Percentiles rank a stretch among this genome's conserved stretches.
phyloP scores from a whole-genome alignment of 75 land plant species.

The Cupressus sempervirens region DNA sequence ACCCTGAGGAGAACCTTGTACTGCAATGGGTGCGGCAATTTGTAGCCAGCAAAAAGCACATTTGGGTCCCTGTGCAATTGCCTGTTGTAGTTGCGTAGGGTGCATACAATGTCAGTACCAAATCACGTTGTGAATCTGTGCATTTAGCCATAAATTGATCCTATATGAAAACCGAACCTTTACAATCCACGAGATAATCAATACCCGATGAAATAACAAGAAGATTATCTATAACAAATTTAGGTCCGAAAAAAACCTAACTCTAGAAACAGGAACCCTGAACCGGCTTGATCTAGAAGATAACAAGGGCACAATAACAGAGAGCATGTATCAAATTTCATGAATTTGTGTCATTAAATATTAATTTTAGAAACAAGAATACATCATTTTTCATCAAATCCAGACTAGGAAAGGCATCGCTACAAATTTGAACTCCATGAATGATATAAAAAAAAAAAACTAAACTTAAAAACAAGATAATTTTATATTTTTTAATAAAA shows the following conservation, averaged over 20 bases:
- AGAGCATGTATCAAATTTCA: background rate
- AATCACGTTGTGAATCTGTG: background rate
- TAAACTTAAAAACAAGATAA: background rate
- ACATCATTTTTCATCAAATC: background rate
- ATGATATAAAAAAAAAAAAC: background rate
- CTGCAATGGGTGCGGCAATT: constrained; percentile 97
- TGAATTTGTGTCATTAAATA: background rate
- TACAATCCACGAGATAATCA: background rate
- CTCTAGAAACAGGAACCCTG: background rate
- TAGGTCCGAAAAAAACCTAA: background rate
- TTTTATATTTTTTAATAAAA: background rate
- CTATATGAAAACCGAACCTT: background rate
- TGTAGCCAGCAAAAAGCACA: constrained; percentile 96
- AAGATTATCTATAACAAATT: background rate
- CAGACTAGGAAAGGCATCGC: background rate
- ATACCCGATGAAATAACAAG: background rate
- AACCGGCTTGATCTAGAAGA: background rate
- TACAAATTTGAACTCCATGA: background rate
- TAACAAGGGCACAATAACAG: background rate
- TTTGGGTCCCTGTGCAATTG: constrained; percentile 89
- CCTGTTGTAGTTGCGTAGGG: constrained; percentile 37
- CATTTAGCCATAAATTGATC: background rate
- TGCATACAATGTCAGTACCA: constrained; percentile 2
- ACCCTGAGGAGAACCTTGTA: constrained; percentile 93
- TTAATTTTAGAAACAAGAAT: background rate